Percentiles rank a stretch among this genome's conserved stretches.
These are phyloP conservation scores for Fusarium pseudograminearum DNA, from an alignment of 2,329 filamentous ascomycete species.

Conservation along the genomic window DNA sequence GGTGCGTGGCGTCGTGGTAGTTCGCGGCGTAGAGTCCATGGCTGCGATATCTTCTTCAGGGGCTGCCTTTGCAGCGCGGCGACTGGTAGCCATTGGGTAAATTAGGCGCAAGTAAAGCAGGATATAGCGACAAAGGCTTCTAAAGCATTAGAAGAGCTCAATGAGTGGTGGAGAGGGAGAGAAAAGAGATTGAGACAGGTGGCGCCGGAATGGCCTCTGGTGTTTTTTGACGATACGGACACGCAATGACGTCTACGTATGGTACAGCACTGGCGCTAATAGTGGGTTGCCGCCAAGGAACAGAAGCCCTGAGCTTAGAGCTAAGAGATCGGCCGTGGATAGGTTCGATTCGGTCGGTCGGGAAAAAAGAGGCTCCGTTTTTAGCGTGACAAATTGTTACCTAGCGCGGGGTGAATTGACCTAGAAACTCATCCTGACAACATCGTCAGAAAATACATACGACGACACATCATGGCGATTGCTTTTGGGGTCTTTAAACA, in stretches of 20 bases:
- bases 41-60: slow-evolving; percentile 27
- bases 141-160: slow-evolving; percentile 14
- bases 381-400: neutral
- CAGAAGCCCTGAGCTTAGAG: neutral
- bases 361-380: slow-evolving; percentile 36
- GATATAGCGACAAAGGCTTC: neutral
- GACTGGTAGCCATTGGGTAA: slow-evolving; percentile 46
- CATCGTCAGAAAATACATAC: neutral
- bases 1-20: slow-evolving; percentile 53
- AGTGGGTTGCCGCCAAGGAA: slow-evolving; percentile 30
- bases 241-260: slow-evolving; percentile 47
- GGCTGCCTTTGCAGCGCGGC: slow-evolving; percentile 42
- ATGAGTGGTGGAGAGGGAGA: neutral
- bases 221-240: slow-evolving; percentile 31
- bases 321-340: neutral
- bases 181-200: slow-evolving; percentile 1
- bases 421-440: neutral
- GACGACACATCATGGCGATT: neutral
- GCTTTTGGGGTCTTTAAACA: rapidly evolving
- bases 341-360: slow-evolving; percentile 19
- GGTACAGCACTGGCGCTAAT: slow-evolving; percentile 8
- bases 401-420: slow-evolving; percentile 14
- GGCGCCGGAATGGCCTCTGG: slow-evolving; percentile 16
- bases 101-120: neutral
- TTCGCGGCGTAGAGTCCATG: slow-evolving; percentile 24